phyloP scores from a whole-genome alignment of 2,329 filamentous ascomycete species.

The Cladophialophora carrionii region DNA sequence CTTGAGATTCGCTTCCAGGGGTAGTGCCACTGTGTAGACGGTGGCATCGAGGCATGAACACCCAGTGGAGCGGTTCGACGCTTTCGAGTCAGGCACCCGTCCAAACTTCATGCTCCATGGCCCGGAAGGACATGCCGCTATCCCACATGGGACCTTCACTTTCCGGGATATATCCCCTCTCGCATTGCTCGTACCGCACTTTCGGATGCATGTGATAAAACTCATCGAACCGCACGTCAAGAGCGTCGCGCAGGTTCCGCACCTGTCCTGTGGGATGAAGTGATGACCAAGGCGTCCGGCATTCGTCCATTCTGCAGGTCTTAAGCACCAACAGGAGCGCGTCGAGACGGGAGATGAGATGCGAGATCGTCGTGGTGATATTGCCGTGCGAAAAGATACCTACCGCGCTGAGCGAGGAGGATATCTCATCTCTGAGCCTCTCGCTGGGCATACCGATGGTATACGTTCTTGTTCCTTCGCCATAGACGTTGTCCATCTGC shows the following conservation, averaged over 20 bases:
- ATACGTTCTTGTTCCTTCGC: neutral
- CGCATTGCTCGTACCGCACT: conserved; percentile 21
- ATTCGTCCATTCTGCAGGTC: conserved; percentile 45
- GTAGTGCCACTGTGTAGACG: neutral
- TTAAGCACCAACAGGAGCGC: conserved; percentile 47
- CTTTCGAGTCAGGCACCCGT: conserved; percentile 8
- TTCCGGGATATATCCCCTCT: conserved; percentile 21
- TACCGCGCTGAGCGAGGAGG: neutral
- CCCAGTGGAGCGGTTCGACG: neutral
- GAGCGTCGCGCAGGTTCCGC: conserved; percentile 41
- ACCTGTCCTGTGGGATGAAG: conserved; percentile 44
- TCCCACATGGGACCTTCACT: conserved; percentile 24
- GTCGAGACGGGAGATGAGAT: conserved; percentile 41
- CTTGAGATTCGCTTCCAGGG: neutral
- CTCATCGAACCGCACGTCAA: conserved; percentile 32
- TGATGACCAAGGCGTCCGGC: conserved; percentile 45
- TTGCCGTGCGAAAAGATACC: neutral
- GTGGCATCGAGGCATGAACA: neutral
- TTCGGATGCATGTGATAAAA: conserved; percentile 21
- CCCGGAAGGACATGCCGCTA: conserved; percentile 13
- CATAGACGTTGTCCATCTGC: conserved; percentile 44
- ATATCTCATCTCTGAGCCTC: neutral
- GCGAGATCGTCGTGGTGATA: conserved; percentile 35
- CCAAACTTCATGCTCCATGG: conserved; percentile 23
- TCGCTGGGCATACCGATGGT: neutral